Conservation (phyloP, 495 filamentous ascomycete species). For the Tuber calosporum region DNA sequence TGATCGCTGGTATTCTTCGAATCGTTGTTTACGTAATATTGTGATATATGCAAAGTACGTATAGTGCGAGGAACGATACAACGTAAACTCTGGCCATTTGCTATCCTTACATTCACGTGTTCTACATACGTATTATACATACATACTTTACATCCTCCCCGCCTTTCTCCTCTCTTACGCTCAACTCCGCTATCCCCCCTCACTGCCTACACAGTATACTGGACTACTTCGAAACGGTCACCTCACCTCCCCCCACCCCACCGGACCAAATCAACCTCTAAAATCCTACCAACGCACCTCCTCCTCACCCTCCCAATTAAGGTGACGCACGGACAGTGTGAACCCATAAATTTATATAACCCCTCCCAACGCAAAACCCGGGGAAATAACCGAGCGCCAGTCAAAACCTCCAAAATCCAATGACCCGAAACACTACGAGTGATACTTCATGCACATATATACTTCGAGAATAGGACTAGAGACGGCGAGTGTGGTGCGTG, state of each 20-base stretch:
- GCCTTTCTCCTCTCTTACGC: not conserved
- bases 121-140: no score
- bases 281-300: not conserved
- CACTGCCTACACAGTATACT: not conserved
- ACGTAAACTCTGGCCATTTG: no score
- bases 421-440: not conserved
- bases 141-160: no score
- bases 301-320: no score
- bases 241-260: not conserved
- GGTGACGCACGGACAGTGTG: no score
- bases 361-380: not conserved
- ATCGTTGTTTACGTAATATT: no score
- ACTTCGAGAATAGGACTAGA: not conserved
- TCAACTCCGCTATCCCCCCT: not conserved
- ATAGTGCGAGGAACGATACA: no score
- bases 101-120: no score
- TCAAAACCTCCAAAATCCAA: not conserved
- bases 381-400: not conserved
- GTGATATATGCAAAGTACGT: no score
- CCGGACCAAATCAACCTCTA: not conserved
- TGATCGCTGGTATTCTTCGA: no score
- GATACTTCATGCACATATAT: conserved; percentile 2
- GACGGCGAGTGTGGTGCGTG: not conserved
- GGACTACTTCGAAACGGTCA: not conserved
- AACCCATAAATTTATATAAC: no score